A percentile compares a stretch with the other conserved stretches of the same genome.
These are phyloP conservation scores for Aspergillus quadrilineatus DNA, from an alignment of 2,329 filamentous ascomycete genomes.

Conservation along the genomic window DNA sequence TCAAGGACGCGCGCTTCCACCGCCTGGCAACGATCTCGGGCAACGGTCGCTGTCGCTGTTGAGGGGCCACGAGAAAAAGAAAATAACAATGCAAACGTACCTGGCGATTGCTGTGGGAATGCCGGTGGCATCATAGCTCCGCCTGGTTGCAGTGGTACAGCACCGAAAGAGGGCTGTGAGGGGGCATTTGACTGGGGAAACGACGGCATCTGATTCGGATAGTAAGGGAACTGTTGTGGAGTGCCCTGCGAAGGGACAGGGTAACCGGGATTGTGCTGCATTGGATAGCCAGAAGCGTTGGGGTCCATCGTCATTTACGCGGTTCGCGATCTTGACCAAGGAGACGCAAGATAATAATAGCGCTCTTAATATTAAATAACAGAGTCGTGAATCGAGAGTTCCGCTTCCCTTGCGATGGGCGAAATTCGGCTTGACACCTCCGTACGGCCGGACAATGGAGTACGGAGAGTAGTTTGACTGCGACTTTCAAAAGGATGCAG, in stretches of 20 bases:
- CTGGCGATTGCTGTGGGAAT: slow-evolving; percentile 36
- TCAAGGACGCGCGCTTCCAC: background rate
- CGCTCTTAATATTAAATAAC: slow-evolving; percentile 6
- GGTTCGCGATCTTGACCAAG: background rate
- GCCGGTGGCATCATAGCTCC: slow-evolving; percentile 41
- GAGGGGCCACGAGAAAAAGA: slow-evolving; percentile 9
- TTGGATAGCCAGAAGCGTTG: slow-evolving; percentile 30
- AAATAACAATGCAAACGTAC: slow-evolving; percentile 28
- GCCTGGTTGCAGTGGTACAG: slow-evolving; percentile 37
- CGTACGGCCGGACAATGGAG: background rate
- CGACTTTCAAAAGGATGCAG: slow-evolving; percentile 8
- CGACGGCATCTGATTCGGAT: slow-evolving; percentile 33
- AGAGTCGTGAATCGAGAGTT: slow-evolving; percentile 2
- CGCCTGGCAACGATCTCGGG: background rate
- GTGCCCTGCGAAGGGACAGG: slow-evolving; percentile 33
- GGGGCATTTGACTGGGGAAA: slow-evolving; percentile 35
- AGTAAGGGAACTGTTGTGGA: slow-evolving; percentile 37
- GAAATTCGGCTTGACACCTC: slow-evolving; percentile 1
- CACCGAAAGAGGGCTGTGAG: slow-evolving; percentile 37
- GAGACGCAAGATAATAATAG: slow-evolving; percentile 11
- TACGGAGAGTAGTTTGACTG: background rate
- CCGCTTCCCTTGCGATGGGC: background rate
- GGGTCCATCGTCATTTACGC: slow-evolving; percentile 28
- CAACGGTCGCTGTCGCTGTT: background rate
- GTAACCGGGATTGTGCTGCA: slow-evolving; percentile 31